Evolutionary conservation across 1,284 basidiomycete species (phyloP), one percentile per base, ranked within the genome.

Genomic region (Trichosporon asahii): DNA sequence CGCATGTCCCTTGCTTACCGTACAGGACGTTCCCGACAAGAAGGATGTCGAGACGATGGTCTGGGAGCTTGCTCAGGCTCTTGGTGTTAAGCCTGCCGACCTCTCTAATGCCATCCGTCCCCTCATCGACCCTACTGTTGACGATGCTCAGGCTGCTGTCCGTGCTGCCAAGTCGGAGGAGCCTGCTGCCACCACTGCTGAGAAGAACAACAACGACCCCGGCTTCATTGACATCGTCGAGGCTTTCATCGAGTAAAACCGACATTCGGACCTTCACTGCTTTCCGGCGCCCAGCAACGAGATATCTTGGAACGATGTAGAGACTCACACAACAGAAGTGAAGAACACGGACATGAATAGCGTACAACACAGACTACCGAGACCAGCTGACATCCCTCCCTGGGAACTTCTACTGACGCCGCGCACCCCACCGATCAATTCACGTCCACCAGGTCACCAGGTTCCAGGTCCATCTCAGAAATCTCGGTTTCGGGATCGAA

Each of bases 31-130:
- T n/a, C 61, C 40, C 2, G 49, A 63, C 27, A 37, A 69, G 57
- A 64, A 69, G 11, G 77, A 80, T 35, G 76, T 84, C 75, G 77
- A 84, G 69, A 73, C 76, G 15, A 81, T 80, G 65, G 80, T 84
- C 68, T 76, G 73, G 70, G 64, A 72, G 33, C 76, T 84, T n/a
- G 82, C 83, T 27, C 69, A 71, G n/a, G 71, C 79, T 15, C 77
- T 84, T 46, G 83, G 83, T 49, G 78, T 83, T 70, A 79, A 78
- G 53, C 80, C 82, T 27, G 81, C 80, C 63, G 81, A 83, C 29
- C 74, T 84, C 0, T 77, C 76, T 40, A 73, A 73, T 21, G 83
- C 80, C 12, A 82, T 84, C 67, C 74, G 83, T 66, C 83, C 82
- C 1, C 73, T 82, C 18, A 75, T 83, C 70, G 81, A 84, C 73